These are phyloP conservation scores for Yamadazyma atlantica DNA, from an alignment of 1,139 yeast species.

Conservation along the genomic window DNA sequence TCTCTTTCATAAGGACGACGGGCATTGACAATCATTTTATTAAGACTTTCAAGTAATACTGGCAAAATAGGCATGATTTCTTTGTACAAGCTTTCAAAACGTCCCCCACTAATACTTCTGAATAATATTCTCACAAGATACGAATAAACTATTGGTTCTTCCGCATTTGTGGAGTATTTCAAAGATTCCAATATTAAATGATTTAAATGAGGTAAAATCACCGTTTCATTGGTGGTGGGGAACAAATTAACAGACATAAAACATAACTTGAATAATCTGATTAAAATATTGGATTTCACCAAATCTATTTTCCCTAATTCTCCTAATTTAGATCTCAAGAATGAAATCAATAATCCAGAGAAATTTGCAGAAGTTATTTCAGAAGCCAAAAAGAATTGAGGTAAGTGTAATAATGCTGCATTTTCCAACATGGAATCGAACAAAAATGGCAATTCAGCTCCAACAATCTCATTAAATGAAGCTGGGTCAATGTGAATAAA, in stretches of 20 bases:
- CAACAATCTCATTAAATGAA: constrained; percentile 89
- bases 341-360: constrained; percentile 80
- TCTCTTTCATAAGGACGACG: constrained; percentile 89
- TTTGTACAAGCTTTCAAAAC: constrained; percentile 87
- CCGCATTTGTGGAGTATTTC: constrained; percentile 80
- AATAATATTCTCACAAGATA: constrained; percentile 85
- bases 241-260: constrained; percentile 94
- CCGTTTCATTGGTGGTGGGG: constrained; percentile 84
- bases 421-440: constrained; percentile 81
- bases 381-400: constrained; percentile 91
- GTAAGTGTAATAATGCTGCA: constrained; percentile 84
- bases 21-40: constrained; percentile 78
- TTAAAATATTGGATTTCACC: constrained; percentile 75
- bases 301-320: constrained; percentile 82
- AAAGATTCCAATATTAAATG: constrained; percentile 79
- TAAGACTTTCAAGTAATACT: constrained; percentile 79
- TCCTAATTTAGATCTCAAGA: constrained; percentile 69
- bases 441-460: constrained; percentile 73
- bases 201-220: constrained; percentile 82
- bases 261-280: constrained; percentile 83
- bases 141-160: constrained; percentile 88
- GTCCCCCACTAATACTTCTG: constrained; percentile 94
- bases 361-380: constrained; percentile 93
- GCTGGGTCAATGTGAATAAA: constrained; percentile 95
- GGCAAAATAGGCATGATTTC: constrained; percentile 91